Evolutionary conservation across 2,329 filamentous ascomycete species (phyloP), one percentile per base, ranked within the genome.

Genomic region (Hypoxylon sp.): DNA sequence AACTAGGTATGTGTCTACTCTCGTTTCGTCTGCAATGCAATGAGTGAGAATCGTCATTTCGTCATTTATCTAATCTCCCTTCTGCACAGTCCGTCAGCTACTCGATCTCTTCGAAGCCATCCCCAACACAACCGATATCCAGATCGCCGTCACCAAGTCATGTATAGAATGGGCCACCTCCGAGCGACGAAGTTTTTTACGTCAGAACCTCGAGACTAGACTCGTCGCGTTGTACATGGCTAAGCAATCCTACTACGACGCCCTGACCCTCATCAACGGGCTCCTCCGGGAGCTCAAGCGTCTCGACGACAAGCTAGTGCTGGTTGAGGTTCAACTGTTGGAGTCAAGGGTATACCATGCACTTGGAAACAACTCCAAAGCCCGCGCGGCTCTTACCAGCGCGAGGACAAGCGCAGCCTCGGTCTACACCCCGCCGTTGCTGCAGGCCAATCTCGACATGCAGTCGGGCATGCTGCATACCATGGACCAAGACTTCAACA

Each of bases 111-210:
- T 97, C 80, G 86, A 89, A 66, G 84, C 89, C 67, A 97, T 97
- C 65, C 94, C 95, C 67, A 89, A 97, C 75, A 94, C 91, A 65
- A 89, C 89, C 78, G 94, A 99, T 71, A 90, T 88, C 70, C 94
- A 99, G 78, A 91, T 96, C 72, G 78, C 87, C 71, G 91, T 97
- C 66, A 99, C 94, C 68, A 96, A 96, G 76, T 96, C 94, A 75
- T 97, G 91, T 78, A 99, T 99, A 85, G 93, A 97, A 77, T 99
- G 94, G 94, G 94, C 94, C 37, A 90, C 93, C 45, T 89, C 90
- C 42, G 91, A 97, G 78, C 89, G 92, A 65, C 89, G 94, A 69
- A 90, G 91, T 54, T 99, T 99, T 81, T 84, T 99, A 64, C 91
- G 94, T 63, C 94, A 99, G 78, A 96, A 96, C 74, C 90, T 99